These are phyloP conservation scores for Eragrostis nindensis DNA, from an alignment of 176 grass and related monocot species.

Conservation along the genomic window DNA sequence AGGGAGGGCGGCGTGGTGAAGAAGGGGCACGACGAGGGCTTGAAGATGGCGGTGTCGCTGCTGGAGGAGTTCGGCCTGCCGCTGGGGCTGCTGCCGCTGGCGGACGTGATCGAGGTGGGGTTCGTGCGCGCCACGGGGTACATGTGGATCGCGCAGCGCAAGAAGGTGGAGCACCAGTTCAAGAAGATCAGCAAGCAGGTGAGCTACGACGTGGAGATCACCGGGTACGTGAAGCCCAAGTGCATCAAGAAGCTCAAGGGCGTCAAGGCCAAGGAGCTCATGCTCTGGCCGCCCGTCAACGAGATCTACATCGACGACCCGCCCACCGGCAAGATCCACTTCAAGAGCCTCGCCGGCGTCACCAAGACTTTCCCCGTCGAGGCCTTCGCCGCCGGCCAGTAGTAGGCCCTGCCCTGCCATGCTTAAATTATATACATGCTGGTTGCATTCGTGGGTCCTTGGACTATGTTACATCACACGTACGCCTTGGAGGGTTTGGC, in stretches of 20 bases:
- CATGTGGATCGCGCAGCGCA: slow-evolving; percentile 78
- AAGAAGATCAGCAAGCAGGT: slow-evolving; percentile 70
- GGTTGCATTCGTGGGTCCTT: not conserved
- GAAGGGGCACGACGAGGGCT: slow-evolving; percentile 60
- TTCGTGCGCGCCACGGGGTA: slow-evolving; percentile 76
- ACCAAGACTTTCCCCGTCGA: slow-evolving; percentile 82
- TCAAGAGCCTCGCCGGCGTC: slow-evolving; percentile 87
- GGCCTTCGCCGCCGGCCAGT: slow-evolving; percentile 73
- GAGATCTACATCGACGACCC: slow-evolving; percentile 69
- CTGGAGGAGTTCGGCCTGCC: slow-evolving; percentile 89
- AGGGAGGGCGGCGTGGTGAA: slow-evolving; percentile 54
- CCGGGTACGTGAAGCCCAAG: slow-evolving; percentile 49
- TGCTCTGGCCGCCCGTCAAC: slow-evolving; percentile 78
- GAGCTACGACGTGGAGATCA: slow-evolving; percentile 73
- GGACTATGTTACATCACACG: not conserved
- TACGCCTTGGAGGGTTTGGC: not conserved
- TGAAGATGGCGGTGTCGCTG: slow-evolving; percentile 48
- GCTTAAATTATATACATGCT: not conserved
- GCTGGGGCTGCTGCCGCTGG: slow-evolving; percentile 72
- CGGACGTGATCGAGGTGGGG: slow-evolving; percentile 67
- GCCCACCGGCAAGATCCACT: slow-evolving; percentile 70
- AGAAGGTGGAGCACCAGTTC: slow-evolving; percentile 82
- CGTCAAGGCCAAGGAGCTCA: slow-evolving; percentile 88
- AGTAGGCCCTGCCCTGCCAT: not conserved
- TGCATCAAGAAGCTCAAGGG: slow-evolving; percentile 82